Evolutionary conservation across 225 moss, liverwort and hornwort genomes (phyloP), one percentile per base, ranked within the genome.

Genomic region (Straminergon stramineum): DNA sequence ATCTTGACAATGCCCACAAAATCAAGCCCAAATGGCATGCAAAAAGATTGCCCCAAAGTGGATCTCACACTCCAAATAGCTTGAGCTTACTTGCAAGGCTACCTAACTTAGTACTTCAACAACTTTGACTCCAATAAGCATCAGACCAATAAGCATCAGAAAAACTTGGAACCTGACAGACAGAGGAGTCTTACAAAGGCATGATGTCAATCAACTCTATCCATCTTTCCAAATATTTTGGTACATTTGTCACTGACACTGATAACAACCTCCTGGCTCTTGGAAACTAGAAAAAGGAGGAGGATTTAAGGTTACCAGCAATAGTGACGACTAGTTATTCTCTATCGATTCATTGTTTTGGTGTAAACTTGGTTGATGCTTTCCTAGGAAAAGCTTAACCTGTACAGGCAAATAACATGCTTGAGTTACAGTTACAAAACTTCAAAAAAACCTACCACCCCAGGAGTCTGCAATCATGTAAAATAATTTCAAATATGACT

Each of bases 131-230:
- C 48, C 19, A 41, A 70, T n/a, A 71, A 68, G 82, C 82, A 86
- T 82, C 61, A 67, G 77, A 91, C 48, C 19, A 41, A 77, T n/a
- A 71, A 68, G 82, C 82, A 86, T 82, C 61, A 67, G 77, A 91
- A 48, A 17, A 89, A 75, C 87, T 85, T 71, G 75, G 74, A 90
- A 67, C 69, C 87, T 88, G 88, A 81, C 85, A 84, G 66, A 41
- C 73, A 81, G 61, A 31, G 68, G 48, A 48, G 81, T 32, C 85
- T 85, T 85, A 70, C 85, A 88, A 82, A 69, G 48, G 65, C 64
- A 88, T 90, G 83, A 83, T 86, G 78, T 73, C 92, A 88, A 86
- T 86, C 88, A 88, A 77, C 79, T 83, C 76, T 85, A 86, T 90
- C 83, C 88, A 86, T 71, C 86, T 66, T 66, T 79, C 88, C 83